Conservation (phyloP, 1,284 basidiomycete species). For the Malassezia dermatis region DNA sequence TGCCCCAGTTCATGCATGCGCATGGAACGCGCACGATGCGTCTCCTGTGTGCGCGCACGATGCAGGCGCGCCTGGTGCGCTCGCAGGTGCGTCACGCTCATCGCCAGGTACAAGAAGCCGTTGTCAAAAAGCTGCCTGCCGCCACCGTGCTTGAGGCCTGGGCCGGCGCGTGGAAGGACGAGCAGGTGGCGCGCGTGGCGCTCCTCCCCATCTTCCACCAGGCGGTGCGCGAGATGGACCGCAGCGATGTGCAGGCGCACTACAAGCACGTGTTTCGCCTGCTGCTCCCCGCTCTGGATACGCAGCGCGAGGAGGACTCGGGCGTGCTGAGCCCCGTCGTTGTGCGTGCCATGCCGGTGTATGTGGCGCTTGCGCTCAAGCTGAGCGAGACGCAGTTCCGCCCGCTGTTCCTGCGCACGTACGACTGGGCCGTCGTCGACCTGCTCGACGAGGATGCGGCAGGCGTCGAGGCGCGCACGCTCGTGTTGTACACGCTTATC, state of each 20-base stretch:
- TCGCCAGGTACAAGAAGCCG: slow-evolving; percentile 11
- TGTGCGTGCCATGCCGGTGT: slow-evolving; percentile 55
- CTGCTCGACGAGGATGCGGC: slow-evolving; percentile 49
- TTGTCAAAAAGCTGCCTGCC: slow-evolving; percentile 15
- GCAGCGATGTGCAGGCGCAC: slow-evolving; percentile 56
- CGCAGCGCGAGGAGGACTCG: slow-evolving; percentile 50
- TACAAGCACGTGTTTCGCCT: slow-evolving; percentile 67
- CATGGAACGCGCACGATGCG: slow-evolving; percentile 22
- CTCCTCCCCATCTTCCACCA: slow-evolving; percentile 35
- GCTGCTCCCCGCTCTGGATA: slow-evolving; percentile 69
- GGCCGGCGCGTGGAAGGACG: slow-evolving; percentile 5
- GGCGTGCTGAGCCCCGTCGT: slow-evolving; percentile 49
- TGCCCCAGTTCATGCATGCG: slow-evolving; percentile 40
- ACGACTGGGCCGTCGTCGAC: slow-evolving; percentile 82
- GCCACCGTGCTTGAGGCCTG: slow-evolving; percentile 9
- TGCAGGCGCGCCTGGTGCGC: slow-evolving; percentile 9
- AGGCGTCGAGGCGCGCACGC: slow-evolving; percentile 28
- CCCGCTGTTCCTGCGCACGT: slow-evolving; percentile 78
- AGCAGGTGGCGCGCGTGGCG: background rate
- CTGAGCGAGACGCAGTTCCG: slow-evolving; percentile 86
- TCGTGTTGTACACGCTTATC: slow-evolving; percentile 37
- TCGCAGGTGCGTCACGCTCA: background rate
- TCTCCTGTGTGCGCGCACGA: slow-evolving; percentile 21
- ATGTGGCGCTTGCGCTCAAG: slow-evolving; percentile 80
- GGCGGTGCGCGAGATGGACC: slow-evolving; percentile 29